Evolutionary conservation across 2,329 filamentous ascomycete species (phyloP).

Genomic region (Cordyceps cateniannulata): DNA sequence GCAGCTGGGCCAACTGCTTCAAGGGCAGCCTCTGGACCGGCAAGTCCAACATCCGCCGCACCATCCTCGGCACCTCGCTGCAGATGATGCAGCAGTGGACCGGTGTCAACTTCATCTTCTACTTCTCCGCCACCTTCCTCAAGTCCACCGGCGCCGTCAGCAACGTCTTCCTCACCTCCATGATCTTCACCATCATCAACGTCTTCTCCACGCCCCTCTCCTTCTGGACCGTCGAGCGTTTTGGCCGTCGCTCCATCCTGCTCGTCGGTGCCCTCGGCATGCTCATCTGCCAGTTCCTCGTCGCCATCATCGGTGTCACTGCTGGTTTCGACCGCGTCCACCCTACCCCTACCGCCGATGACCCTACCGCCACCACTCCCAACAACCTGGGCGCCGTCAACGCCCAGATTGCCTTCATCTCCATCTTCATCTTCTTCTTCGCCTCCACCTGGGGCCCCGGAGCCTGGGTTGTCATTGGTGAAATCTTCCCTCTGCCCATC

Average conservation of each 20-base stretch:
- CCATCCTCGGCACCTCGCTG: conserved; percentile 63
- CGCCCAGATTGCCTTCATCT: conserved; percentile 80
- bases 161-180: conserved; percentile 75
- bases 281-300: conserved; percentile 81
- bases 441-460: conserved; percentile 82
- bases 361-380: conserved; percentile 33
- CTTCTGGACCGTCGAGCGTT: conserved; percentile 77
- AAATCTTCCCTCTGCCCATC: conserved; percentile 86
- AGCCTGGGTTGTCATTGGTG: conserved; percentile 77
- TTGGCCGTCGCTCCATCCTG: conserved; percentile 75
- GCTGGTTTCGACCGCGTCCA: conserved; percentile 47
- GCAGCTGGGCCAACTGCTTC: conserved; percentile 64
- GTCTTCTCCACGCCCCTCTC: conserved; percentile 78
- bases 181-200: conserved; percentile 86
- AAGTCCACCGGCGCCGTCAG: conserved; percentile 66
- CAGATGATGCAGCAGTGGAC: conserved; percentile 82
- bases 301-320: conserved; percentile 67
- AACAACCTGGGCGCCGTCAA: conserved; percentile 52
- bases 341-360: conserved; percentile 33
- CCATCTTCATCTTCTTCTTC: conserved; percentile 91
- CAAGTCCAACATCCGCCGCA: conserved; percentile 64
- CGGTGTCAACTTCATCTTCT: conserved; percentile 91
- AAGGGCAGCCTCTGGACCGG: conserved; percentile 54
- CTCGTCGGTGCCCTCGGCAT: conserved; percentile 75
- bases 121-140: conserved; percentile 82